Evolutionary conservation across 306 rosid species (phyloP), one percentile per base, ranked within the genome.

Genomic region (Cucumis melo): DNA sequence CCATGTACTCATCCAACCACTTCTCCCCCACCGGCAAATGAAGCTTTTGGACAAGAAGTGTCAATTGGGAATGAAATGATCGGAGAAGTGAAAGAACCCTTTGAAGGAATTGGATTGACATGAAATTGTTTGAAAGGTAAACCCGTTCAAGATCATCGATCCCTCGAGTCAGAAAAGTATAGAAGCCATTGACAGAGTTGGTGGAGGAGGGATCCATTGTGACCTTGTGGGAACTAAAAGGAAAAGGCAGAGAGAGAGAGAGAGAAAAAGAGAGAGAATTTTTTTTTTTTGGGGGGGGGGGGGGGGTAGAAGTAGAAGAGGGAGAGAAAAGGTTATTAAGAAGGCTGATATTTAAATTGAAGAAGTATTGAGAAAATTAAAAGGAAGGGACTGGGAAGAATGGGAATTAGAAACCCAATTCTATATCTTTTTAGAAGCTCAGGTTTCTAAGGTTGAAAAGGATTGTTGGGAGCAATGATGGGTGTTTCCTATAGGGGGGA

Each of bases 401-500:
- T 44, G 57, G 41, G 58, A 71, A 68, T 68, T 46, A 82, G 82
- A 86, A 78, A 73, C 80, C 82, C 78, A 75, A 79, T 70, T 73
- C 61, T 73, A 14, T 51, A 32, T 73, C 77, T 29, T 85, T 90
- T 94, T 90, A 86, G 94, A 85, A 87, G 93, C 97, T 88, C 97
- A 87, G 96, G 93, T 87, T 89, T 88, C 90, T 80, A 90, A 92
- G 97, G 96, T 87, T 89, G 98, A 92, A 92, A 91, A 88, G 90
- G 97, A 92, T 92, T 86, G 96, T 90, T 92, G 96, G 96, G 93
- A 81, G 96, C 96, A 95, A 95, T 95, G 98, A 95, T 95, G 98
- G 87, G 91, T 92, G 99, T 95, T 95, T 92, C 99, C 97, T 89
- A 86, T 77, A 79, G 76, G 91, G 98, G 99, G 96, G 96, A 85